Evolutionary conservation across 495 filamentous ascomycete species (phyloP), one percentile per base, ranked within the genome.

Genomic region (Podospora pseudopauciseta): DNA sequence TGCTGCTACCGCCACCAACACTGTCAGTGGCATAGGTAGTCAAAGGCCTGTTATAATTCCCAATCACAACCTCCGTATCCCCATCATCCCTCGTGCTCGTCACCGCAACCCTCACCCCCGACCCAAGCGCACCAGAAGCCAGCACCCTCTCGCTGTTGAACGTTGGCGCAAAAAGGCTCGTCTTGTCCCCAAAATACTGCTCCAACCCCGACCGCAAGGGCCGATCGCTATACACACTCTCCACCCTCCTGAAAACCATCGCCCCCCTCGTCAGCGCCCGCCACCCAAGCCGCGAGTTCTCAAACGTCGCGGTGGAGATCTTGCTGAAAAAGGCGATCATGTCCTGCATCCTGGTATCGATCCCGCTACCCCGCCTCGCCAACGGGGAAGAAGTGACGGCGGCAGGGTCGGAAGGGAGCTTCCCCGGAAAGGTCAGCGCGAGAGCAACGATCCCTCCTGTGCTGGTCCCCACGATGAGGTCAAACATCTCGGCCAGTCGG

Each of bases 31-130:
- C 11, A 11, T 4, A 11, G 7, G 39, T 49, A 11, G 39, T 49
- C 9, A 49, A 19, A 4, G 67, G 61, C 2, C 67, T 26, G 67
- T 68, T 68, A 23, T 68, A 68, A 55, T 68, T 68, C 13, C 60
- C 60, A 32, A 65, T 60, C 54, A 68, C 60, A 2, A 27, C 30
- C 16, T 44, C 18, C 4, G 54, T 68, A 28, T 56, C 49, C 1
- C 61, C 67, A 9, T 54, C 53, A 55, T 68, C 66, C 26, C 62
- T 63, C 13, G 59, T 23, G 26, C 60, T 65, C n/a, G 67, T 68
- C 2, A 68, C 67, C 4, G 67, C 67, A 2, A 68, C 67, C 4
- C 67, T 62, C 5, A 28, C 28, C 57, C 54, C 28, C 11, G 57
- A 20, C 15, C 26, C 65, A n/a, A 62, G 30, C 9, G 9, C 18